Base-by-base conservation (phyloP, 1,284 basidiomycete species). In the Stygiomarasmius scandens region DNA sequence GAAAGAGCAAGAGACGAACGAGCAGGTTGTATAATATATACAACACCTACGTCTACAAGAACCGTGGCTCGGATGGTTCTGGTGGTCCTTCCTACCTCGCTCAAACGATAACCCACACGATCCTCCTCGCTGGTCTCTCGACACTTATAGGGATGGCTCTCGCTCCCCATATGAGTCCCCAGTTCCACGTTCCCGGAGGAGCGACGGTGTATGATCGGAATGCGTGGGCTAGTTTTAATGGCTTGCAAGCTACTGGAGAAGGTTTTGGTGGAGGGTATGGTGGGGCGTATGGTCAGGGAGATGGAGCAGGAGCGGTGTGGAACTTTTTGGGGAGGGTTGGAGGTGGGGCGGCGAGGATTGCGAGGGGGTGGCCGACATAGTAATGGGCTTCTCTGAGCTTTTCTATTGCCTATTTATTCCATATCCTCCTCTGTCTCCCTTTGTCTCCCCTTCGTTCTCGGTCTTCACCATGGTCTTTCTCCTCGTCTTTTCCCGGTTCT, bases 21-120 rank as follows among this genome's bases (percentile, higher is more conserved):
- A 78, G 75, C 54, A 77, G 84, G 45, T 90, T 92, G 70, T 91
- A 89, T 75, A 92, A 91, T 71, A 88, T 92, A 68, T 91, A 92
- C 71, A 91, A 91, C 71, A 90, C 89, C 12, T 91, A 90, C 62
- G 82, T 90, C 43, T 89, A 88, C 60, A 63, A 58, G 63, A 69
- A 60, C 45, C 45, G 45, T 52, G 67, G 70, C 12, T 32, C 29
- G 9, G 48, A 74, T 2, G 71, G 69, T 6, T 52, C 51, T 0
- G 24, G n/a, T n/a, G n/a, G 27, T 19, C 46, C 55, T 32, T 38
- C 55, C 44, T 24, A 19, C 51, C 32, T 48, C 12, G 24, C 50
- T 5, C 41, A 50, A 23, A 49, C 48, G 22, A 49, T 55, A 12
- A 73, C 75, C 10, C 84, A 86, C 55, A 69, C 77, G 12, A 65